Conservation (phyloP, 2,329 filamentous ascomycete species). For the Fusarium praegraminearum region DNA sequence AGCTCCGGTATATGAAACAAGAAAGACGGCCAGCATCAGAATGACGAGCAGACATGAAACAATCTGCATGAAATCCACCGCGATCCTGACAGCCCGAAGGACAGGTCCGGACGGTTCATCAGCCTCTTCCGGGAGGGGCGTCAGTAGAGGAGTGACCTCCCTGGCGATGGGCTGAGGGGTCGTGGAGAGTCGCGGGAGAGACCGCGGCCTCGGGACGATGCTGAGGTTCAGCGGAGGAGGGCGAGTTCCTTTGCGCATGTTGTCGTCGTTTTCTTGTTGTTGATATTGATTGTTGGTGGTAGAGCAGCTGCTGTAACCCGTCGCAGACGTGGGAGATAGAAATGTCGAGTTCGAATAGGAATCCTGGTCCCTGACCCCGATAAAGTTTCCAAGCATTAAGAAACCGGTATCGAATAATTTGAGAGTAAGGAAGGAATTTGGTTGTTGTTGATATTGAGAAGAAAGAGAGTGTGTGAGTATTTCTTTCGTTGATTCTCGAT, state of each 20-base stretch:
- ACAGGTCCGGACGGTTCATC: slow-evolving; percentile 43
- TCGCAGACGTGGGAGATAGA: slow-evolving; percentile 23
- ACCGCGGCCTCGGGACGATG: slow-evolving; percentile 43
- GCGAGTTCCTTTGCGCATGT: slow-evolving; percentile 49
- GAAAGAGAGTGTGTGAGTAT: neutral
- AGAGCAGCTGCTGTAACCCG: slow-evolving; percentile 29
- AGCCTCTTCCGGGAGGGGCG: slow-evolving; percentile 43
- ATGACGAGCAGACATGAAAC: slow-evolving; percentile 49
- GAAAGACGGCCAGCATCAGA: slow-evolving; percentile 51
- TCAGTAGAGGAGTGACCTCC: slow-evolving; percentile 43
- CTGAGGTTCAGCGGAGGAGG: slow-evolving; percentile 53
- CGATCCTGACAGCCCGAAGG: slow-evolving; percentile 47
- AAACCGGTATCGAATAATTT: slow-evolving; percentile 7
- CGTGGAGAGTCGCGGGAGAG: slow-evolving; percentile 41
- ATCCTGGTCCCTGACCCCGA: slow-evolving; percentile 29
- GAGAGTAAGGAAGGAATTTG: neutral
- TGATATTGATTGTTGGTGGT: neutral
- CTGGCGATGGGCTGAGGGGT: slow-evolving; percentile 37
- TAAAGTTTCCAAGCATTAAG: slow-evolving; percentile 37
- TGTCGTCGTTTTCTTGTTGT: slow-evolving; percentile 22
- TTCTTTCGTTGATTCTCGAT: slow-evolving; percentile 19
- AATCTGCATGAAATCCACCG: slow-evolving; percentile 50
- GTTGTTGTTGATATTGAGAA: neutral
- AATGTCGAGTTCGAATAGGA: slow-evolving; percentile 26
- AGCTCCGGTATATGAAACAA: slow-evolving; percentile 45